Evolutionary conservation across 1,139 yeast species (phyloP), one percentile per base, ranked within the genome.

Genomic region (Yamadazyma pseudoaaseri): DNA sequence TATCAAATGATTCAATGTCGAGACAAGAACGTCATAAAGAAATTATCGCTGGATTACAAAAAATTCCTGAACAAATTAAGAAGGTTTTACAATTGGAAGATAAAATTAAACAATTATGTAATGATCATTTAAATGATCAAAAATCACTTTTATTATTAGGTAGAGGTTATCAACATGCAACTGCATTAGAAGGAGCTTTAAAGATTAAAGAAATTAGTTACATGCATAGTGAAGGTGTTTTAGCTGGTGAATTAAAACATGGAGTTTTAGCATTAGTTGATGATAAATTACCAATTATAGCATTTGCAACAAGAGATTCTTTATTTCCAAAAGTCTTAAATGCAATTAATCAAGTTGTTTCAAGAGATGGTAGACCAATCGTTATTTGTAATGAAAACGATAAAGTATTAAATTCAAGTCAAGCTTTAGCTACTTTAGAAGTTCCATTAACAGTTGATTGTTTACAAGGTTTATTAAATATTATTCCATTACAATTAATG

Each of bases 191-290:
- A 66, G 98, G 98, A 54, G 98, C 99, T 6, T 76, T 94, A 53
- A 94, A 94, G 69, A 92, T 94, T 59, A 94, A 94, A 68, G 99
- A 94, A 66, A 94, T 94, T 45, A 90, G 97, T 5, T 94, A 94
- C 63, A 94, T 92, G 90, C 99, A 94, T 62, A 87, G 97, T 17
- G 99, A 94, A 70, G 99, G 98, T 70, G 96, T 94, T 34, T 79
- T 92, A 48, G 98, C 99, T 17, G 99, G 98, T 60, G 99, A 94
- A 65, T 79, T 94, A 64, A 94, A 94, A 66, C 99, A 94, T 58
- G 99, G 99, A 65, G 96, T 89, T 25, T 77, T 94, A 54, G 99
- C 99, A 3, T 76, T 94, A 46, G 97, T 94, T 44, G 99, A 94
- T 62, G 95, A 86, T 53, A 72, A 84, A 48, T 73, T 94, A 56